phyloP scores from a whole-genome alignment of 2,329 filamentous ascomycete genomes.

The Colletotrichum gigasporum region DNA sequence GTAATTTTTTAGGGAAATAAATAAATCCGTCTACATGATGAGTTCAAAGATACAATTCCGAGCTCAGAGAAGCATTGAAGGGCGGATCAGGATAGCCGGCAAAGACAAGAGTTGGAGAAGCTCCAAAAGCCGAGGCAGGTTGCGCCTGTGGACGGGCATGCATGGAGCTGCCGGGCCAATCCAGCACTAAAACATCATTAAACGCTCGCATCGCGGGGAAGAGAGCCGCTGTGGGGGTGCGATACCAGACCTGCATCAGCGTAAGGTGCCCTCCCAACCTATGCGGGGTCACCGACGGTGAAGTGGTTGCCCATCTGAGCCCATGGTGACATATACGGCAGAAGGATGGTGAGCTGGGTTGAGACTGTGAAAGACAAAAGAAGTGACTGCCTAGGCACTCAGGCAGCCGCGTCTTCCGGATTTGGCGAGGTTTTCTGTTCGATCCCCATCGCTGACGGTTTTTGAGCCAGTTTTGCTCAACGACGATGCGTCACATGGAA shows the following conservation, averaged over 20 bases:
- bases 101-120: slow-evolving; percentile 22
- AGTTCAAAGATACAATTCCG: not conserved
- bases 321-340: too few relatives aligned
- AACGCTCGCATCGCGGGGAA: slow-evolving; percentile 1
- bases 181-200: not conserved
- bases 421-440: not conserved
- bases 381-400: not conserved
- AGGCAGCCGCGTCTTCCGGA: too few relatives aligned
- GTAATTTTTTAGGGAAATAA: not conserved
- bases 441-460: not conserved
- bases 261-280: too few relatives aligned
- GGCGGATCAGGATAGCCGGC: not conserved
- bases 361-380: not conserved
- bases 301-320: slow-evolving; percentile 12
- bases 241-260: not conserved
- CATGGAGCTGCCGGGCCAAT: not conserved
- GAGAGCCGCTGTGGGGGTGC: slow-evolving; percentile 5
- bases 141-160: not conserved
- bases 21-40: not conserved
- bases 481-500: not conserved
- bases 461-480: not conserved
- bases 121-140: slow-evolving; percentile 28
- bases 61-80: not conserved
- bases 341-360: not conserved
- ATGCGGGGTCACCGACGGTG: slow-evolving; percentile 25